Conservation (phyloP, 1,139 yeast genomes). For the Arxiozyma slooffiae region DNA sequence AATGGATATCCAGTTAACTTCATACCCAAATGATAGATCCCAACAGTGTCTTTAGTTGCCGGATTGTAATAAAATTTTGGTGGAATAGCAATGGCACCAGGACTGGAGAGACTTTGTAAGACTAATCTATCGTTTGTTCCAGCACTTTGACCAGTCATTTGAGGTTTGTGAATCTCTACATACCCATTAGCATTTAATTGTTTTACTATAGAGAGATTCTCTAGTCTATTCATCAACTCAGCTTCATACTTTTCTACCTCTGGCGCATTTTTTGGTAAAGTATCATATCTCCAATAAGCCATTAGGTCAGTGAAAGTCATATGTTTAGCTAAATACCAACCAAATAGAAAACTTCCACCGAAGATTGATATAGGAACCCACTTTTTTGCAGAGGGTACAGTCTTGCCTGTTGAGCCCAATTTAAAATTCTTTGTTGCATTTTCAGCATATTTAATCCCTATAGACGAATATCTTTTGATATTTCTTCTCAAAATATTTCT, state of each 20-base stretch:
- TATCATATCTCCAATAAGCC: constrained; percentile 29
- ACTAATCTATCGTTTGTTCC: constrained; percentile 23
- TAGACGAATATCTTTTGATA: constrained; percentile 1
- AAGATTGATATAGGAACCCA: constrained; percentile 25
- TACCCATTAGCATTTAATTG: constrained; percentile 33
- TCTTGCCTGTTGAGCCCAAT: neutral
- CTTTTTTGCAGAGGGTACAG: constrained; percentile 4
- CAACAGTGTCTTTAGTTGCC: constrained; percentile 48
- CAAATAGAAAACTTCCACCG: constrained; percentile 24
- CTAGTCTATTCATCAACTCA: constrained; percentile 40
- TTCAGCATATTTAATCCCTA: neutral
- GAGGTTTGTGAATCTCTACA: constrained; percentile 15
- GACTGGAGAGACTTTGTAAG: constrained; percentile 38
- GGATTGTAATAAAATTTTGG: constrained; percentile 62
- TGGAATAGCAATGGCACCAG: constrained; percentile 71
- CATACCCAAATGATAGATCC: constrained; percentile 70
- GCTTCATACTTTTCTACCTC: constrained; percentile 28
- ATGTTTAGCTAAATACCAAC: constrained; percentile 28
- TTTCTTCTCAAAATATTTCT: neutral
- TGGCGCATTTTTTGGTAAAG: constrained; percentile 22
- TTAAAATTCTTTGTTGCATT: neutral
- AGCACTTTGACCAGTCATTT: neutral
- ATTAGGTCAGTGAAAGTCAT: constrained; percentile 29
- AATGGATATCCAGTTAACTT: constrained; percentile 80
- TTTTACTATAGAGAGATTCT: constrained; percentile 38